phyloP scores from a whole-genome alignment of 805 yeast genomes.

The Metschnikowia anglica region DNA sequence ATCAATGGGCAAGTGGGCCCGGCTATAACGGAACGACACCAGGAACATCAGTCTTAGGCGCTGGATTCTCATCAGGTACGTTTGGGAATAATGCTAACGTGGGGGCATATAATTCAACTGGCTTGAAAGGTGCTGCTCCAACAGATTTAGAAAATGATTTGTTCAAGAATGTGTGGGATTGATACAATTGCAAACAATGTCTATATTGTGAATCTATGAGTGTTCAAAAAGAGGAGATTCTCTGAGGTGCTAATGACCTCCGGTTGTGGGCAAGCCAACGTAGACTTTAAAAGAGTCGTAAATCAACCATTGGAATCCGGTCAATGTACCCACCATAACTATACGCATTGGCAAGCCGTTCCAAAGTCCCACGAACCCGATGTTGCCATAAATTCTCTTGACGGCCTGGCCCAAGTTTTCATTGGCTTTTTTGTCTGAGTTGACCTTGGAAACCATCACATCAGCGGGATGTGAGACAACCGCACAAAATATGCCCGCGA shows the following conservation, averaged over 20 bases:
- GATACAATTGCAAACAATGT: slow-evolving; percentile 2
- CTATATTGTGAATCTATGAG: not conserved
- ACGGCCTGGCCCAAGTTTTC: slow-evolving; percentile 71
- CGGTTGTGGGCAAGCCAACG: slow-evolving; percentile 93
- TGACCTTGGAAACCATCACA: slow-evolving; percentile 93
- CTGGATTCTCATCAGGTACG: slow-evolving; percentile 13
- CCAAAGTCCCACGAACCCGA: slow-evolving; percentile 93
- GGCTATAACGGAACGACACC: slow-evolving; percentile 11
- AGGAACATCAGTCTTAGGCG: slow-evolving; percentile 8
- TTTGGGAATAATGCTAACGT: slow-evolving; percentile 7
- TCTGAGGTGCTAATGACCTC: slow-evolving; percentile 40
- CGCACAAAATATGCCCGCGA: slow-evolving; percentile 97
- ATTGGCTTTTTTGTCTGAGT: slow-evolving; percentile 61
- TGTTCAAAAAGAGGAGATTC: not conserved
- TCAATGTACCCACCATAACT: slow-evolving; percentile 94
- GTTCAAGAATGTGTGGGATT: slow-evolving; percentile 69
- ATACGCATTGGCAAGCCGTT: slow-evolving; percentile 93
- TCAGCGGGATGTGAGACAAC: slow-evolving; percentile 98
- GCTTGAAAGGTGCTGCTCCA: slow-evolving; percentile 8
- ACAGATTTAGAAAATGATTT: slow-evolving; percentile 55
- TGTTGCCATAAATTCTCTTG: slow-evolving; percentile 69
- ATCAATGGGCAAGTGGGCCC: slow-evolving; percentile 15
- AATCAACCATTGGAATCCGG: slow-evolving; percentile 95
- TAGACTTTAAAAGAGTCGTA: slow-evolving; percentile 96
- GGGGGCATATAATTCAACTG: slow-evolving; percentile 3